Conservation (phyloP, 208 protist species). For the Acanthamoeba healyi region DNA sequence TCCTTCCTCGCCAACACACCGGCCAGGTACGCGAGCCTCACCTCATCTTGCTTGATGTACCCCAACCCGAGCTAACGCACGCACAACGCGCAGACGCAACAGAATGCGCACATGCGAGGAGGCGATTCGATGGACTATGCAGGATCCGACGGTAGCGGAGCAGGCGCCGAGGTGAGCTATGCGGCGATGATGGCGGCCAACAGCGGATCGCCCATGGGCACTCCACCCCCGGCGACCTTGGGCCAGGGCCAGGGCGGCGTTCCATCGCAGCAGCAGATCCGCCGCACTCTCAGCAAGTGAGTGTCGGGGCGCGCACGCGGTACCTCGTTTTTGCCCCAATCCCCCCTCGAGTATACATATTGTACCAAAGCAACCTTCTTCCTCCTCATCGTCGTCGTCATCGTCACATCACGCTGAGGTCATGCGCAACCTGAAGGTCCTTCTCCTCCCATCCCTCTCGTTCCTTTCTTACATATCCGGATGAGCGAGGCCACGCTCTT, state of each 20-base stretch:
- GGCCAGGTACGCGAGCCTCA: background rate
- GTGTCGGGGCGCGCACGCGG: background rate
- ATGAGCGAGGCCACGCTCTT: no score
- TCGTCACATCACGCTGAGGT: background rate
- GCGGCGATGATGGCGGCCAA: background rate
- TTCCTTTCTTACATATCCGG: background rate
- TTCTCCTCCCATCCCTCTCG: background rate
- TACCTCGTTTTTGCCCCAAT: background rate
- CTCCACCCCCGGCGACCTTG: no score
- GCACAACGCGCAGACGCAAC: background rate
- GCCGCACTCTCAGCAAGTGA: constrained; percentile 55
- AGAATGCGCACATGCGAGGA: background rate
- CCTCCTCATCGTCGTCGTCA: no score
- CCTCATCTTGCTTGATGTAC: background rate
- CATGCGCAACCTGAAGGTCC: background rate
- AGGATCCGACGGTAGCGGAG: background rate
- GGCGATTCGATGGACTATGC: background rate
- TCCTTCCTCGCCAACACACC: constrained; percentile 24
- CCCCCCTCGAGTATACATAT: background rate
- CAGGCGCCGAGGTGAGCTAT: background rate
- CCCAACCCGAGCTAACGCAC: background rate
- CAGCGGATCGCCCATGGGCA: background rate
- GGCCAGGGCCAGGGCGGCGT: background rate
- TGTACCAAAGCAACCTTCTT: background rate
- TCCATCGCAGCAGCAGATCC: background rate